Evolutionary conservation across 345 rosid species (phyloP), one percentile per base, ranked within the genome.

Genomic region (Streptanthus diversifolius): DNA sequence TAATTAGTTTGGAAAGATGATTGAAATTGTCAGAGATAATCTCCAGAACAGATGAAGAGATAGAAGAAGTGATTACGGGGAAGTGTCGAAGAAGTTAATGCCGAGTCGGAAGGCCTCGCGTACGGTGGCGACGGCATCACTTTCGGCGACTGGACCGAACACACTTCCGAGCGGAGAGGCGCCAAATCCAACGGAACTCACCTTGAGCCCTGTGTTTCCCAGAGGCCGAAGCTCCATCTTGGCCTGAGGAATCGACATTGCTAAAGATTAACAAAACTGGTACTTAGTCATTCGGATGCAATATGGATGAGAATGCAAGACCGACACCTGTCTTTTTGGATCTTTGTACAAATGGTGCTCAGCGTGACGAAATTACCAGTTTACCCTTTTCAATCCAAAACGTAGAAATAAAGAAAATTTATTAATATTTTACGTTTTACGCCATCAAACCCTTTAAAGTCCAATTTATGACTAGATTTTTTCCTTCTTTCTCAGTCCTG

Each of bases 21-120:
- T 4, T 5, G 5, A 33, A 37, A 49, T 6, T 13, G 6, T 12
- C 2, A 19, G 14, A 17, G 17, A 49, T 47, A 36, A 43, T 45
- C 15, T 33, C n/a, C 2, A 66, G 15, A 18, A 47, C 2, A 19
- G 32, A 55, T 45, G 19, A 32, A 69, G 57, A 48, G 8, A n/a
- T 2, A 35, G 49, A 65, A 27, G 18, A 60, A 64, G 74, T 35
- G 72, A 35, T 21, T 85, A 95, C 99, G 99, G 99, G 13, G 96
- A 95, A 76, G 99, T 95, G 77, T 95, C 97, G 80, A 91, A 95
- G 88, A 95, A 95, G 82, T 95, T 95, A 79, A 91, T 91, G 71
- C 97, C 93, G 29, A 82, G 84, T 40, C 83, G 86, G 77, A 91
- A 90, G 64, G 99, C 96, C 45, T 84, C 83, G 58, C 86, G 82